Evolutionary conservation across 2,329 filamentous ascomycete genomes (phyloP).

Genomic region (Ascochyta viciae-villosae): DNA sequence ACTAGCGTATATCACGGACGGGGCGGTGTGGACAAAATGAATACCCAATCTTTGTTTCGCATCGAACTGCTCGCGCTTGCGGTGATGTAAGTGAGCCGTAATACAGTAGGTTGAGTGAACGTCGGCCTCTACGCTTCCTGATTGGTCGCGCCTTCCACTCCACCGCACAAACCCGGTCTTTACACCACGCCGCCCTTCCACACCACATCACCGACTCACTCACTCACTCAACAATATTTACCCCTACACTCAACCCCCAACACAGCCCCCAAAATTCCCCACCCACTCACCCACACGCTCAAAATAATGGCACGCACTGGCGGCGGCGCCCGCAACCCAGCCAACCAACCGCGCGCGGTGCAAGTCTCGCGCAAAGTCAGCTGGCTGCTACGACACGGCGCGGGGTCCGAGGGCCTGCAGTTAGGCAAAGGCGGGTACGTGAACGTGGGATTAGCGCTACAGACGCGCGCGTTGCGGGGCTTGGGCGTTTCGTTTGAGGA

Average conservation of each 20-base stretch:
- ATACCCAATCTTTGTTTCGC: constrained; percentile 1
- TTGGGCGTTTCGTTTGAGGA: constrained; percentile 79
- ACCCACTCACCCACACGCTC: constrained; percentile 19
- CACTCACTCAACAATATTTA: not conserved
- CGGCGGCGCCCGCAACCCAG: constrained; percentile 46
- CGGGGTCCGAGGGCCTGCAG: constrained; percentile 64
- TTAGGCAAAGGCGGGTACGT: constrained; percentile 67
- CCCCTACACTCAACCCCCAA: not conserved
- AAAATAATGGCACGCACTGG: constrained; percentile 38
- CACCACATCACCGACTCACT: constrained; percentile 3
- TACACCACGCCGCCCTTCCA: constrained; percentile 6
- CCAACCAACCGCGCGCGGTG: constrained; percentile 51
- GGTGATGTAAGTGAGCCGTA: too few relatives aligned
- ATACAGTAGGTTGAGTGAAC: not conserved
- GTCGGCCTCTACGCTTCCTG: not conserved
- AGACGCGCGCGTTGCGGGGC: constrained; percentile 67
- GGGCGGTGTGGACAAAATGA: constrained; percentile 8
- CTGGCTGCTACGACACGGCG: constrained; percentile 67
- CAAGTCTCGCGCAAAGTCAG: constrained; percentile 59
- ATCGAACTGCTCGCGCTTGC: not conserved
- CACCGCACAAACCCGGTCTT: not conserved
- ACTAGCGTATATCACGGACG: constrained; percentile 1
- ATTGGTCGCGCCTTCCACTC: constrained; percentile 8
- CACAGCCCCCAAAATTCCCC: constrained; percentile 26
- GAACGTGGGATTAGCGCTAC: constrained; percentile 64